Conservation (phyloP, 2,329 filamentous ascomycete species). For the Cladophialophora chaetospira region DNA sequence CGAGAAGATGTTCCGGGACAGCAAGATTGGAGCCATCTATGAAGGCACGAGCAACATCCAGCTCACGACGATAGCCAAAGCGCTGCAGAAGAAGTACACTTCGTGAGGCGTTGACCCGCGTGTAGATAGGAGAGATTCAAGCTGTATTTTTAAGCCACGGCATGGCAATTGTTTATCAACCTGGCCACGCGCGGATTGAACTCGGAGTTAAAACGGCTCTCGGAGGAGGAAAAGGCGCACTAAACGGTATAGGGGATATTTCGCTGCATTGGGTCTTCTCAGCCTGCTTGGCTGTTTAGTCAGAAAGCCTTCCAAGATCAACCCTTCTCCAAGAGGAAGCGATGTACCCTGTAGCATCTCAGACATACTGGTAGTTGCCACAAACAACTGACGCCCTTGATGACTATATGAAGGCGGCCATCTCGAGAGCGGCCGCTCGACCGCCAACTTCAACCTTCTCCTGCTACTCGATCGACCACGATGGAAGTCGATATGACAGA, state of each 20-base stretch:
- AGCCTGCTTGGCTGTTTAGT: not conserved
- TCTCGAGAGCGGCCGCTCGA: slow-evolving; percentile 3
- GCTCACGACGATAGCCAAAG: slow-evolving; percentile 69
- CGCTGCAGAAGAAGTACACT: slow-evolving; percentile 70
- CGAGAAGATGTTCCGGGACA: slow-evolving; percentile 97
- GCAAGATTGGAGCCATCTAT: slow-evolving; percentile 98
- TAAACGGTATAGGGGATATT: too few species aligned
- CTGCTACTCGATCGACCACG: not conserved
- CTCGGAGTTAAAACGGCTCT: too few species aligned
- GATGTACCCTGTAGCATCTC: too few species aligned
- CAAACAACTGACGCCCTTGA: too few species aligned
- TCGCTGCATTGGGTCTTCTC: too few species aligned
- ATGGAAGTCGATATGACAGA: slow-evolving; percentile 20
- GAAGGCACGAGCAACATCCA: slow-evolving; percentile 76
- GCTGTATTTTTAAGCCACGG: not conserved
- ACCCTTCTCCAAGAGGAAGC: not conserved
- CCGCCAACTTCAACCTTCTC: not conserved
- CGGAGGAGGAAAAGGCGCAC: too few species aligned
- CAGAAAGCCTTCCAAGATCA: not conserved
- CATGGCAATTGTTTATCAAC: not conserved
- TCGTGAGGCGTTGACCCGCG: slow-evolving; percentile 39
- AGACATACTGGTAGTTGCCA: too few species aligned
- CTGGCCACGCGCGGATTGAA: too few species aligned
- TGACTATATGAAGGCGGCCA: not conserved
- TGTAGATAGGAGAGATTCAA: not conserved